Conservation (phyloP, 495 filamentous ascomycete genomes). For the Penicillium taxi region DNA sequence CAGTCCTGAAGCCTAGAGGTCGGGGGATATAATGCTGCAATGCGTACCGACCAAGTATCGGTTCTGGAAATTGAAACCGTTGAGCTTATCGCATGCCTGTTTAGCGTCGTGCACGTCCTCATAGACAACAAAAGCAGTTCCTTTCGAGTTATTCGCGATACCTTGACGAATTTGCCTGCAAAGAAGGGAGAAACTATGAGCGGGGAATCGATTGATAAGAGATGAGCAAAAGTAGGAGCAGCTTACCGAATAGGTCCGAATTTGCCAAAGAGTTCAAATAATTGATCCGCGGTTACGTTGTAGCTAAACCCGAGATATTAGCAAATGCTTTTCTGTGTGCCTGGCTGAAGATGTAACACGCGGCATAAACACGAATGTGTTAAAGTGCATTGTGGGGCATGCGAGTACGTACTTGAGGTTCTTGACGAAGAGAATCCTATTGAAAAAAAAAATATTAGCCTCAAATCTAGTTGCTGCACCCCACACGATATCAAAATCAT, state of each 20-base stretch:
- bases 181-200: conserved; percentile 21
- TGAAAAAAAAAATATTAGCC: conserved; percentile 7
- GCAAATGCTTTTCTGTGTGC: neutral
- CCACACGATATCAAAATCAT: no score
- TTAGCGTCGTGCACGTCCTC: conserved; percentile 99
- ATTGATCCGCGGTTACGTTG: conserved; percentile 88
- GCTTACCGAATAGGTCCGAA: conserved; percentile 90
- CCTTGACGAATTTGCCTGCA: conserved; percentile 94
- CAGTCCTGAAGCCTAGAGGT: neutral
- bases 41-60: conserved; percentile 94
- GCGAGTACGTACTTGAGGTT: conserved; percentile 83
- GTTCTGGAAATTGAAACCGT: conserved; percentile 99
- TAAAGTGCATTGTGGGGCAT: no score
- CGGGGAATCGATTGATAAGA: conserved; percentile 6
- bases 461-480: neutral
- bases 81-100: conserved; percentile 96
- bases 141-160: conserved; percentile 94
- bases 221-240: neutral
- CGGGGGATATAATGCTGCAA: no score
- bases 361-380: no score
- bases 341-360: no score
- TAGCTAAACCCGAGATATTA: conserved; percentile 62
- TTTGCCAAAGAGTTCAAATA: conserved; percentile 92
- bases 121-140: conserved; percentile 97
- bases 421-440: conserved; percentile 94